A percentile compares a stretch with the other conserved stretches of the same genome.
Evolutionary conservation across 306 rosid genomes (phyloP).

Genomic region (Potentilla sterilis): DNA sequence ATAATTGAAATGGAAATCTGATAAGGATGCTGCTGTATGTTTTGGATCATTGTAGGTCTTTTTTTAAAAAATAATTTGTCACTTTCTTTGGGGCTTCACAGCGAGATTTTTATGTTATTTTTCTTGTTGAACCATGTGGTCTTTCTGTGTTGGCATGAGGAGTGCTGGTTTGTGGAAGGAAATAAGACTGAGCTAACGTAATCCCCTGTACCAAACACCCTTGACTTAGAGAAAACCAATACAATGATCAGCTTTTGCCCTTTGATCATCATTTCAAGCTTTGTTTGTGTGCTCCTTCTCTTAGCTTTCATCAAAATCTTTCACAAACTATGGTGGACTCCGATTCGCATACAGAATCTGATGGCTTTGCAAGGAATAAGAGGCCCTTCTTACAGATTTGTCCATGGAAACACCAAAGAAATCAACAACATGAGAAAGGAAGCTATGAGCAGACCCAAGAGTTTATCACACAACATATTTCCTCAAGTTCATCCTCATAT

Average conservation of each 20-base stretch:
- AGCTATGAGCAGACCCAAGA: constrained; percentile 13
- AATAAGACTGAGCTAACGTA: too few relatives aligned
- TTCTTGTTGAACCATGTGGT: too few relatives aligned
- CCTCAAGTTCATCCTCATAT: constrained; percentile 25
- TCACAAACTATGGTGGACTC: constrained; percentile 29
- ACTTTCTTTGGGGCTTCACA: too few relatives aligned
- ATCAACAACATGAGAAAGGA: constrained; percentile 14
- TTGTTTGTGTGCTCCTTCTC: background rate
- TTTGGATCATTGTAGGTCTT: too few relatives aligned
- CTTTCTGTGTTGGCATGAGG: too few relatives aligned
- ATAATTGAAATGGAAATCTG: too few relatives aligned
- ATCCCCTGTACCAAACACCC: background rate
- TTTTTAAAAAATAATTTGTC: too few relatives aligned
- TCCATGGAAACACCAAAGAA: constrained; percentile 24
- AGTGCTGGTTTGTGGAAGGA: too few relatives aligned
- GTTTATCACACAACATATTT: constrained; percentile 18
- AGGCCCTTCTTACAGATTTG: constrained; percentile 22
- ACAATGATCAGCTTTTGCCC: background rate
- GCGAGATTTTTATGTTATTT: too few relatives aligned
- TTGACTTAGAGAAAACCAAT: background rate
- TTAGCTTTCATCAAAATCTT: constrained; percentile 1
- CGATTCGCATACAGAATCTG: constrained; percentile 13
- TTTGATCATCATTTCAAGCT: background rate
- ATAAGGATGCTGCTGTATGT: too few relatives aligned
- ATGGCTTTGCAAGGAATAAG: constrained; percentile 26